Evolutionary conservation across 805 yeast genomes (phyloP), one percentile per base, ranked within the genome.

Genomic region (Nakazawaea laoshanensis): DNA sequence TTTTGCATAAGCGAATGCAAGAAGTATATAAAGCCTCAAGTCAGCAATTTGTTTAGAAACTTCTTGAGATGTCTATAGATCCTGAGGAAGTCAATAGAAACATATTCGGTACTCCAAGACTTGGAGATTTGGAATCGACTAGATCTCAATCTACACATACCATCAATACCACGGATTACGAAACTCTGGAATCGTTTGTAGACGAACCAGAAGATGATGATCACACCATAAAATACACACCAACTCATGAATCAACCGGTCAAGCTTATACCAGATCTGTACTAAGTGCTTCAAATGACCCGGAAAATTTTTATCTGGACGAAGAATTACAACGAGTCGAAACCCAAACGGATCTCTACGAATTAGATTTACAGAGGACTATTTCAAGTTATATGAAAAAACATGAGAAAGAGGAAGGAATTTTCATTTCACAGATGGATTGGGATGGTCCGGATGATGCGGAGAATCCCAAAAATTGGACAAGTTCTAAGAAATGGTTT

Each of bases 401-500:
- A 20, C 23, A 13, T 4, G 19, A 22, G 18, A 42, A 31, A n/a
- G 45, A 47, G 2, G 50, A 46, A 13, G 55, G 44, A n/a, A 42
- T 61, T 11, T 68, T 65, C 35, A 64, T 71, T 3, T 43, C 49
- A 17, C 42, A 53, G 3, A 46, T 71, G 37, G 67, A 62, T 16
- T 81, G 84, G 82, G 88, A 80, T 44, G 55, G 63, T 1, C 75
- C 76, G 1, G 63, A 57, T 19, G 88, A 81, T 49, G 63, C 60
- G 30, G 83, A 49, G 18, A 72, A 78, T 48, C 89, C 89, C 8
- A 63, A 63, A 38, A 80, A 79, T 48, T 81, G 87, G 87, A 67
- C 83, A 3, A 17, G 32, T 3, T 58, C 68, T 68, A 75, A 67
- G 49, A 76, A 69, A 54, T 79, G 88, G 87, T 49, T 51, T 25